These are phyloP conservation scores for Ophiocordyceps camponoti-leonardi DNA, from an alignment of 2,329 filamentous ascomycete species.

Conservation along the genomic window DNA sequence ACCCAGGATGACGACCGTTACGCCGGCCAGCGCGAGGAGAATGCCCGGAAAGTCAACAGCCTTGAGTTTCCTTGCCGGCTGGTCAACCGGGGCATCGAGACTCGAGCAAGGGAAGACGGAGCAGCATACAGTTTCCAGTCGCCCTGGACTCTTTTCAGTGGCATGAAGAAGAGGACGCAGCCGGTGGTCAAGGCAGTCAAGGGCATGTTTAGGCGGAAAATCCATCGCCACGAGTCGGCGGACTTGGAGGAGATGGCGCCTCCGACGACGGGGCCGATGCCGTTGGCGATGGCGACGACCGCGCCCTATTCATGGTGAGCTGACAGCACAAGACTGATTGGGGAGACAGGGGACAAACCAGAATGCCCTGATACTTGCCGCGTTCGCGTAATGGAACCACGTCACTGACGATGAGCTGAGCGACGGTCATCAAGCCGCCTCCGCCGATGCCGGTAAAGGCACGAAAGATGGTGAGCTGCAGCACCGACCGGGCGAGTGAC, in stretches of 20 bases:
- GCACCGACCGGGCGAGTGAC: conserved; percentile 20
- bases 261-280: conserved; percentile 35
- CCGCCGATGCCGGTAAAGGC: conserved; percentile 40
- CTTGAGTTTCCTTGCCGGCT: conserved; percentile 21
- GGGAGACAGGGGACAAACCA: conserved; percentile 15
- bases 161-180: conserved; percentile 37
- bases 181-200: conserved; percentile 28
- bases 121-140: conserved; percentile 25
- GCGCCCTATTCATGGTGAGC: conserved; percentile 15
- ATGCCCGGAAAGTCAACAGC: conserved; percentile 33
- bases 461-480: conserved; percentile 23
- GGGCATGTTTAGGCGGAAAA: conserved; percentile 35
- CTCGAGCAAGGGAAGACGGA: not conserved
- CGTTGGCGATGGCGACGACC: conserved; percentile 34
- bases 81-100: conserved; percentile 1
- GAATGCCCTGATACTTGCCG: conserved; percentile 53
- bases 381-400: conserved; percentile 51
- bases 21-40: conserved; percentile 25
- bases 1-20: conserved; percentile 28
- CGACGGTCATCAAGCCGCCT: conserved; percentile 54
- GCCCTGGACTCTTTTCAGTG: conserved; percentile 32
- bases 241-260: conserved; percentile 29
- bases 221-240: conserved; percentile 31
- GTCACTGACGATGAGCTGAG: conserved; percentile 53
- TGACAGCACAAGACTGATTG: not conserved